A percentile compares a stretch with the other conserved stretches of the same genome.
Conservation (phyloP, 106 monocot genomes). For the Agapanthus africanus region DNA sequence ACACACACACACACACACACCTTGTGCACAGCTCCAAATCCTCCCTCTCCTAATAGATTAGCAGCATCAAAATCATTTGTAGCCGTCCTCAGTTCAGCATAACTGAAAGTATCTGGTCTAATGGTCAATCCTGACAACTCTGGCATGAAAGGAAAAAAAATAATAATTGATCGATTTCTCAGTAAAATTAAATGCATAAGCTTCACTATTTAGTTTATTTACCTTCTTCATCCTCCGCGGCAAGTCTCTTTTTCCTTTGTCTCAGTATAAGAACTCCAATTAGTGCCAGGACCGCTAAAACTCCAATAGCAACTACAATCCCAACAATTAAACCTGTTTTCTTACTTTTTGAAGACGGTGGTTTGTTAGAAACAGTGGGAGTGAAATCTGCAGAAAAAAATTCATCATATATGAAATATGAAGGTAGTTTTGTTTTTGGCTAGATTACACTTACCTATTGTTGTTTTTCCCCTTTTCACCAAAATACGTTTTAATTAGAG, state of each 20-base stretch:
- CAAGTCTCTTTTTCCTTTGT: slow-evolving; percentile 23
- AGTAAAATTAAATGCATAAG: not conserved
- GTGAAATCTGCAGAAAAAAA: slow-evolving; percentile 35
- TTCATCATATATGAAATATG: not conserved
- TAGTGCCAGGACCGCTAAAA: slow-evolving; percentile 15
- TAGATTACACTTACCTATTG: too few species aligned
- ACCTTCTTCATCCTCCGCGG: slow-evolving; percentile 55
- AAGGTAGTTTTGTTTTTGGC: too few species aligned
- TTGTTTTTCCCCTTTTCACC: too few species aligned
- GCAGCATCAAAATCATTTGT: slow-evolving; percentile 50
- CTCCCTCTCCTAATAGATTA: slow-evolving; percentile 72
- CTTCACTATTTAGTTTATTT: not conserved
- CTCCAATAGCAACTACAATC: slow-evolving; percentile 28
- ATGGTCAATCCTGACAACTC: slow-evolving; percentile 28
- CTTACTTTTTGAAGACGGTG: slow-evolving; percentile 25
- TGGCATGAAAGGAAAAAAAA: slow-evolving; percentile 15
- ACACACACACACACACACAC: too few species aligned
- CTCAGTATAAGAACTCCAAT: slow-evolving; percentile 30
- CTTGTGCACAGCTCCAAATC: slow-evolving; percentile 69
- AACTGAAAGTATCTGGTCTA: slow-evolving; percentile 48
- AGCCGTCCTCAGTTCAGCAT: slow-evolving; percentile 45
- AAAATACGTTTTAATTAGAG: too few species aligned
- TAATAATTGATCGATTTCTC: not conserved
- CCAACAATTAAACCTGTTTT: slow-evolving; percentile 45
- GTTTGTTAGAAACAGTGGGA: slow-evolving; percentile 43